Evolutionary conservation across 306 rosid species (phyloP).

Genomic region (Cucurbita ficifolia): DNA sequence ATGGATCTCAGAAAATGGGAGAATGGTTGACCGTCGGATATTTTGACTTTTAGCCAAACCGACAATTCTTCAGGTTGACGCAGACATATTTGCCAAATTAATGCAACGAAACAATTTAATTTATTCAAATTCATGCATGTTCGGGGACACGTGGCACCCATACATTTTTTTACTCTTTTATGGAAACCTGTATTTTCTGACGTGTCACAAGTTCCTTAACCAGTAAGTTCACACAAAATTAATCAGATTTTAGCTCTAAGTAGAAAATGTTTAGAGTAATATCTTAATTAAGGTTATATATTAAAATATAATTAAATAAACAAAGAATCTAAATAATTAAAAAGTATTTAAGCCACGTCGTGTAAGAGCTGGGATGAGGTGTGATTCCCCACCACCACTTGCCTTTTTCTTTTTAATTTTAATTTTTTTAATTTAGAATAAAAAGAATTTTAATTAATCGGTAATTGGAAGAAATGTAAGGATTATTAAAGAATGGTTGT

Average conservation of each 20-base stretch:
- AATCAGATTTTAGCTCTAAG: too few relatives aligned
- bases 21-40: background rate
- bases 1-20: background rate
- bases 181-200: background rate
- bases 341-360: too few relatives aligned
- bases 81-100: background rate
- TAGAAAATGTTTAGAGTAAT: too few relatives aligned
- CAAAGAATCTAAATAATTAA: too few relatives aligned
- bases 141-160: background rate
- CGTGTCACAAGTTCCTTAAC: background rate
- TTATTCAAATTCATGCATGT: background rate
- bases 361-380: slow-evolving; percentile 1
- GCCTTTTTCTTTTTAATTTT: background rate
- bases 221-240: too few relatives aligned
- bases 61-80: background rate
- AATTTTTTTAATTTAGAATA: background rate
- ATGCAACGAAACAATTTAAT: background rate
- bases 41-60: background rate
- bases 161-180: background rate
- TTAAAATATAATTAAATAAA: too few relatives aligned
- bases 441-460: background rate
- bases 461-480: background rate
- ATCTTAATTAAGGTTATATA: too few relatives aligned
- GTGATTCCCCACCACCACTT: slow-evolving; percentile 13
- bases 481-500: background rate